Evolutionary conservation across 805 yeast species (phyloP).

Genomic region (Lipomyces sp.): DNA sequence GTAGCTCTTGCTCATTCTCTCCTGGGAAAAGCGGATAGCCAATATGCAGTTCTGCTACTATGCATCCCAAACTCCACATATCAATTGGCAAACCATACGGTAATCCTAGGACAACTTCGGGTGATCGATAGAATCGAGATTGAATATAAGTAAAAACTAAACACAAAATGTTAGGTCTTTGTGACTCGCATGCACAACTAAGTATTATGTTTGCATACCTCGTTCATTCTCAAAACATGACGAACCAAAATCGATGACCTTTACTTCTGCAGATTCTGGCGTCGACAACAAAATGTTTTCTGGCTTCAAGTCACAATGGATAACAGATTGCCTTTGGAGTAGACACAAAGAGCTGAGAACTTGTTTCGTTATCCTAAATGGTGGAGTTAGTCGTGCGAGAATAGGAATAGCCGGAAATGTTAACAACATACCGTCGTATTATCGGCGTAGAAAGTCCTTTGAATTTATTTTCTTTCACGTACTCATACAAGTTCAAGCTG

Average conservation of each 20-base stretch:
- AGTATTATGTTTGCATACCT: slow-evolving; percentile 8
- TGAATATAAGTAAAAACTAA: slow-evolving; percentile 89
- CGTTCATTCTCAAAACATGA: slow-evolving; percentile 59
- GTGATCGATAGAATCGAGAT: slow-evolving; percentile 93
- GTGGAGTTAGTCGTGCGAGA: no score
- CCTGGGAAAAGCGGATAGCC: slow-evolving; percentile 97
- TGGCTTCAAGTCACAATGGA: slow-evolving; percentile 86
- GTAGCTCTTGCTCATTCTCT: slow-evolving; percentile 78
- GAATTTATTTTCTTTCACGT: slow-evolving; percentile 40
- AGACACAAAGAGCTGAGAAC: slow-evolving; percentile 57
- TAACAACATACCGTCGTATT: no score
- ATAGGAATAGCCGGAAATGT: no score
- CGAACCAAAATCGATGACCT: slow-evolving; percentile 76
- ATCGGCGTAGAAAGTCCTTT: slow-evolving; percentile 38
- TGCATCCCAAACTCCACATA: slow-evolving; percentile 98
- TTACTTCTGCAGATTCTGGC: slow-evolving; percentile 48
- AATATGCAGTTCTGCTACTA: slow-evolving; percentile 86
- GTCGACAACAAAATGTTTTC: slow-evolving; percentile 67
- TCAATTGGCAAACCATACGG: slow-evolving; percentile 88
- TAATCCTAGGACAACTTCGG: slow-evolving; percentile 90
- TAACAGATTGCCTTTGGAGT: slow-evolving; percentile 54
- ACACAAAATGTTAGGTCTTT: no score
- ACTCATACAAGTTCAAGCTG: slow-evolving; percentile 63
- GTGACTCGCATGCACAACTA: no score
- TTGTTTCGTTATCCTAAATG: slow-evolving; percentile 53